Base-by-base conservation (phyloP, 1,284 basidiomycete species). In the Cutaneotrichosporon cutaneum region DNA sequence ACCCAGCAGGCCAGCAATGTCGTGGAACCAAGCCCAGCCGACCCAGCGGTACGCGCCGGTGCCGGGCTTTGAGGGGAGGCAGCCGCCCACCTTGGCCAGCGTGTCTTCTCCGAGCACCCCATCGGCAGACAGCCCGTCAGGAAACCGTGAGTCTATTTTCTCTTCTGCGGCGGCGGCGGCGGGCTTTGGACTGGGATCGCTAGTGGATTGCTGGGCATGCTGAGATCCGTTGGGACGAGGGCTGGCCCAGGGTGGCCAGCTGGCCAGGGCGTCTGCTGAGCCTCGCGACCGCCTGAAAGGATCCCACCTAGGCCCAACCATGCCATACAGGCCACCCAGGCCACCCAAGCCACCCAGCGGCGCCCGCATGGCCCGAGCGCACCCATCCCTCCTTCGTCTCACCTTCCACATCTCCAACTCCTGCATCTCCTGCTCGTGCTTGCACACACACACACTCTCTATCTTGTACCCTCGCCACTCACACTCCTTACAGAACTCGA, bases 41-140 rank as follows among this genome's bases (percentile, higher is more conserved):
- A 60, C 65, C 50, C 68, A 71, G 55, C 64, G 68, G 22, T 71
- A 71, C 63, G 60, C 69, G 1, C 44, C 66, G 18, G 69, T 68
- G 16, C 67, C 65, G 4, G 69, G 69, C 36, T 67, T 68, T 57
- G 66, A 62, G 50, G 59, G 45, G 14, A 54, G 55, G 8, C 58
- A 39, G 48, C 39, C n/a, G 36, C 26, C 48, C 26, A 18, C 48
- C 3, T 18, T 30, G 48, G 24, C 18, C 18, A 47, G 54, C 33
- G 14, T 10, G 7, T 14, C 36, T n/a, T 47, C 36, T 54, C 7
- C 14, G 16, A 26, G 18, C 35, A 32, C 42, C 33, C 21, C 26
- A 33, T 39, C 53, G 22, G 26, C 22, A 33, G 52, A 24, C 18
- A 36, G 27, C 26, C 30, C 18, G 26, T 35, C 47, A 22, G n/a